phyloP scores from a whole-genome alignment of 768 basidiomycete species.

The Russula sp. region DNA sequence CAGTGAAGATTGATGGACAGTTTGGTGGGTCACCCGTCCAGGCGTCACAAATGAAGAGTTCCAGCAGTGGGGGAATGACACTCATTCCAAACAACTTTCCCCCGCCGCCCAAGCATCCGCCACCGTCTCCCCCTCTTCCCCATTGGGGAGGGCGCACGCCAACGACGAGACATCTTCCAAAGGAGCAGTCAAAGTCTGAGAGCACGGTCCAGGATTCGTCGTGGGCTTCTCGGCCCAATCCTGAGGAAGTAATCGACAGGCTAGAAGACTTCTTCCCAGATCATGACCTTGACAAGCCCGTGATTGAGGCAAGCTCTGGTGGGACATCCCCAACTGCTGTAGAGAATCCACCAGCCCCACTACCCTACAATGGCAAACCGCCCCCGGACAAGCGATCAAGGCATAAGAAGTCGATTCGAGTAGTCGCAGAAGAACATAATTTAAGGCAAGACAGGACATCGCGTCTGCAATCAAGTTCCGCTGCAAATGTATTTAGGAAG shows the following conservation, averaged over 20 bases:
- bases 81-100: constrained; percentile 32
- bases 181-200: constrained; percentile 35
- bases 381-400: constrained; percentile 44
- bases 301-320: constrained; percentile 82
- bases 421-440: constrained; percentile 88
- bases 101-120: constrained; percentile 32
- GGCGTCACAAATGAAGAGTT: constrained; percentile 32
- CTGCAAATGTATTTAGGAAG: constrained; percentile 59
- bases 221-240: constrained; percentile 87
- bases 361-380: constrained; percentile 27
- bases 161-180: constrained; percentile 25
- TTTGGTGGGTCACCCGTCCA: constrained; percentile 33
- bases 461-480: constrained; percentile 50
- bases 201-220: constrained; percentile 70
- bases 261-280: constrained; percentile 95
- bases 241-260: constrained; percentile 90
- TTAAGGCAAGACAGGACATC: constrained; percentile 68
- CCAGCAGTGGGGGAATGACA: constrained; percentile 40
- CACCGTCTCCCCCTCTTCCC: constrained; percentile 32
- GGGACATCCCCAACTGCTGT: constrained; percentile 71
- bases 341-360: constrained; percentile 46
- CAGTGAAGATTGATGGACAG: constrained; percentile 29
- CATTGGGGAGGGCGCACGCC: constrained; percentile 32
- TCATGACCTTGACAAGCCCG: constrained; percentile 93
- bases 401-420: constrained; percentile 88